Base-by-base conservation (phyloP, 2,329 filamentous ascomycete genomes). In the Bipolaris bicolor region DNA sequence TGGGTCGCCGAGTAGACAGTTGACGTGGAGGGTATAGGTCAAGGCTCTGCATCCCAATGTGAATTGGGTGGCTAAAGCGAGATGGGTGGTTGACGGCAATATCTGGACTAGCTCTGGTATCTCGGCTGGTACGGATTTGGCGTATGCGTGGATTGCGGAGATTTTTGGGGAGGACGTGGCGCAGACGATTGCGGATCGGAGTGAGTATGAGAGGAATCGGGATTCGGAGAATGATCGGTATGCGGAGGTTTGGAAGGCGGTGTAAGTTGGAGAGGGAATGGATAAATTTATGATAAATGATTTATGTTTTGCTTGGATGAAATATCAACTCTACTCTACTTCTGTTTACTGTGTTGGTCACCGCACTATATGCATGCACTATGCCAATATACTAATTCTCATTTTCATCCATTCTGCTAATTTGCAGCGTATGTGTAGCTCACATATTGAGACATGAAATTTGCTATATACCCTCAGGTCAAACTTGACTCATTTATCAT, bases 61-160 rank as follows among this genome's bases (percentile, higher is more conserved):
- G 0, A 72, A 83, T 0, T 91, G 88, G 88, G 80, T 87, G 24
- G 74, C 79, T 0, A 79, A 81, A 26, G 88, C 88, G 18, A 80
- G 88, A 37, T 90, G 86, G 84, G 84, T 89, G 0, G 77, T 80
- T 0, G 87, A 90, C 72, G 87, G 84, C 3, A 87, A 89, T 56
- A 76, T 89, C 7, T 90, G 88, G 87, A 86, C 84, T 3, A 84
- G 84, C 2, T 87, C 85, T 0, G 88, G 88, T 0, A 81, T 89
- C 5, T 82, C 81, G 49, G 86, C 87, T 1, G 87, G 87, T 0
- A 88, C 87, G 44, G 87, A 89, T 76, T 76, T 84, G 57, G 83
- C 80, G 41, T 79, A 86, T 67, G 86, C 83, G 1, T 88, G 83
- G 73, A 78, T 88, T 16, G 79, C 68, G 34, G 74, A 79, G 31